Evolutionary conservation across 2,329 filamentous ascomycete genomes (phyloP), one percentile per base, ranked within the genome.

Genomic region (Fusarium cicatricum): DNA sequence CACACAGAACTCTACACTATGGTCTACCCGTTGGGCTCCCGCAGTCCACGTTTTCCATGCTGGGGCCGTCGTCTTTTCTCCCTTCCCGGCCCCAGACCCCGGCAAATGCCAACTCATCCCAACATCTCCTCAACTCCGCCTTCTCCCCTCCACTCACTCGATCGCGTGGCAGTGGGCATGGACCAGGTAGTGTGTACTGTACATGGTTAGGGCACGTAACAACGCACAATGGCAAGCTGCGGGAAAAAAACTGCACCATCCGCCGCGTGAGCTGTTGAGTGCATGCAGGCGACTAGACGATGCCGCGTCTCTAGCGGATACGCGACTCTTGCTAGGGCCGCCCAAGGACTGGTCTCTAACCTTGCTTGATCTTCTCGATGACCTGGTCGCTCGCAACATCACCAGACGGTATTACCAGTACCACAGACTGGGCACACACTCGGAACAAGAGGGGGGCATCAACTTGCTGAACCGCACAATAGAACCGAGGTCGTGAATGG

Each of bases 191-290:
- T 60, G 52, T 58, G 55, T 60, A 37, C 47, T 47, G 29, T 14
- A 32, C 29, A 32, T 32, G 12, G 5, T 32, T 32, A 60, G 59
- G 59, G 59, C 46, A 62, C 32, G 37, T n/a, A 52, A 26, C 36
- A 62, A 45, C 41, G 34, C 59, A 62, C 50, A 63, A 49, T 28
- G 39, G n/a, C 37, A 49, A 29, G 29, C 29, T 49, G 46, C 37
- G 28, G 19, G 29, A 41, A 16, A 41, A 16, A n/a, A 49, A 21
- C 28, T 42, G 38, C 38, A 29, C 29, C 47, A 55, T 39, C 52
- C 37, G 41, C 23, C 19, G 45, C 42, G 43, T 62, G 65, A 68
- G 43, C 63, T 60, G 56, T 68, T 64, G 65, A 68, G 65, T 68
- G 65, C 65, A 65, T 68, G 65, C 65, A 68, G 65, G 6, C 52